phyloP scores from a whole-genome alignment of 805 yeast genomes.

The Schwanniomyces sp. region DNA sequence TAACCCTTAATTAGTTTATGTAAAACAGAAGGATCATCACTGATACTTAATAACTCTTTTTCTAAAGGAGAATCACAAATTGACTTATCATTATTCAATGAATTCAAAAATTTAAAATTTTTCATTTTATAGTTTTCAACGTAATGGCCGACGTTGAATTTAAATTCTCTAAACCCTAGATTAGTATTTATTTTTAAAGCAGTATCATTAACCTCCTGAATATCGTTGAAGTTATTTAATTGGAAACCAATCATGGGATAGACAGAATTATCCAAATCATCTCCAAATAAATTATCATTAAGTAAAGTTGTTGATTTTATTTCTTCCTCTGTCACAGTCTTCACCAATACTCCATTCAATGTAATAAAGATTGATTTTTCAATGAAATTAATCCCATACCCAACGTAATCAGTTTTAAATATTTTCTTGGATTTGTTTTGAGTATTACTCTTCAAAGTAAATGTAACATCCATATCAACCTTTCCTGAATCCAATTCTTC shows the following conservation, averaged over 20 bases:
- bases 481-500: conserved; percentile 32
- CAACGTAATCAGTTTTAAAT: conserved; percentile 57
- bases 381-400: conserved; percentile 78
- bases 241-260: conserved; percentile 37
- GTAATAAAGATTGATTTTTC: conserved; percentile 70
- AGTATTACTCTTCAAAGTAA: conserved; percentile 22
- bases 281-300: conserved; percentile 16
- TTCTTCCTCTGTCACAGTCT: conserved; percentile 23
- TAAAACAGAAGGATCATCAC: conserved; percentile 26
- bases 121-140: conserved; percentile 44
- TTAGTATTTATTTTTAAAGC: conserved; percentile 44
- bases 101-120: conserved; percentile 18
- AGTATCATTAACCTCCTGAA: conserved; percentile 16
- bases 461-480: conserved; percentile 35
- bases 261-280: conserved; percentile 28
- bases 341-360: conserved; percentile 65
- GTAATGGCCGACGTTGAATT: conserved; percentile 59
- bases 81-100: conserved; percentile 17
- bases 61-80: conserved; percentile 12
- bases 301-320: conserved; percentile 18
- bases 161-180: conserved; percentile 57
- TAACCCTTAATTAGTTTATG: conserved; percentile 38
- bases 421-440: conserved; percentile 11
- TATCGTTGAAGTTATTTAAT: conserved; percentile 32
- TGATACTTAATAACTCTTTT: conserved; percentile 18